Conservation (phyloP, 768 basidiomycete genomes). For the Strobilomyces dryophilus region DNA sequence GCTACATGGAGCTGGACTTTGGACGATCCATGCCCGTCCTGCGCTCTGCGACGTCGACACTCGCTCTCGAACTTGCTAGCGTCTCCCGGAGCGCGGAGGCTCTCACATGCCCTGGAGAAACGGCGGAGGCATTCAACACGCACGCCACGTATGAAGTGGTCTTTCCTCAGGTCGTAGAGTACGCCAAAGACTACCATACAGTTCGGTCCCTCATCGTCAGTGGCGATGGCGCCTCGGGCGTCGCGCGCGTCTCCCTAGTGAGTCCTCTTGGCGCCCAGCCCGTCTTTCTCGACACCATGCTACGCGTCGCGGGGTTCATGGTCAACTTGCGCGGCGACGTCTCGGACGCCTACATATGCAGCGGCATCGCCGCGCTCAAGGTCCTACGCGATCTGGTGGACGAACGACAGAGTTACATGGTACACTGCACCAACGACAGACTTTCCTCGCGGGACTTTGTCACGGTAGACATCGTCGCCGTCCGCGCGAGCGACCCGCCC, state of each 20-base stretch:
- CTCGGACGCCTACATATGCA: slow-evolving; percentile 63
- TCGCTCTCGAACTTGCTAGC: slow-evolving; percentile 34
- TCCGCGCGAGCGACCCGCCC: slow-evolving; percentile 35
- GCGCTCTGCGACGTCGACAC: slow-evolving; percentile 34
- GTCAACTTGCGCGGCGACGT: slow-evolving; percentile 51
- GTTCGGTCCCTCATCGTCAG: slow-evolving; percentile 52
- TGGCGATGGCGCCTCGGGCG: slow-evolving; percentile 45
- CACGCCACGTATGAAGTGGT: slow-evolving; percentile 61
- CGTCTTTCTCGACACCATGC: slow-evolving; percentile 60
- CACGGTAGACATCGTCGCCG: slow-evolving; percentile 48
- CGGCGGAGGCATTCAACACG: slow-evolving; percentile 47
- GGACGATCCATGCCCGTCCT: slow-evolving; percentile 37
- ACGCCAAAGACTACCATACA: slow-evolving; percentile 53
- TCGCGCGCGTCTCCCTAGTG: slow-evolving; percentile 46
- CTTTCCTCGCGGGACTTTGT: slow-evolving; percentile 43
- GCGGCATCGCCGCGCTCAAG: slow-evolving; percentile 45
- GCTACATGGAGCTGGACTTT: slow-evolving; percentile 30
- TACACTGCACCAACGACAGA: slow-evolving; percentile 49
- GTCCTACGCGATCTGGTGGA: slow-evolving; percentile 42
- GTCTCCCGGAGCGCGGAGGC: slow-evolving; percentile 33
- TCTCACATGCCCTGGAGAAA: slow-evolving; percentile 23
- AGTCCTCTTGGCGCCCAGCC: slow-evolving; percentile 43
- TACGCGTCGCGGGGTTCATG: slow-evolving; percentile 69
- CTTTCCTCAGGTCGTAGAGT: slow-evolving; percentile 66
- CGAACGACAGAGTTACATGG: slow-evolving; percentile 38